phyloP scores from a whole-genome alignment of 306 rosid genomes.

The Quercus berberidifolia region DNA sequence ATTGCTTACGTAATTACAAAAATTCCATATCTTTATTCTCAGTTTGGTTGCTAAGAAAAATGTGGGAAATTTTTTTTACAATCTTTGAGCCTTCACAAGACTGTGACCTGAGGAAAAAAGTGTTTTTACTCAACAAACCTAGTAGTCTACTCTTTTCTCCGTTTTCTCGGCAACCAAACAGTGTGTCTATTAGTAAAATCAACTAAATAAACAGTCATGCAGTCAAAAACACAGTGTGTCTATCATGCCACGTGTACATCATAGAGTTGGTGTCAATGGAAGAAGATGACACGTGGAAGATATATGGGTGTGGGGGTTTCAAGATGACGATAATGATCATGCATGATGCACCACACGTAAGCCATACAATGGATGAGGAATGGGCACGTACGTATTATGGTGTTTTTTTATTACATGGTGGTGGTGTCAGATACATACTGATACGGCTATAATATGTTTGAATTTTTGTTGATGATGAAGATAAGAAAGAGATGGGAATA shows the following conservation, averaged over 20 bases:
- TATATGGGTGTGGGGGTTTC: slow-evolving; percentile 4
- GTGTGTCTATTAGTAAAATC: slow-evolving; percentile 12
- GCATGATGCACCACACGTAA: background rate
- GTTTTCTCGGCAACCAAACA: slow-evolving; percentile 5
- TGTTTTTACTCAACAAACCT: background rate
- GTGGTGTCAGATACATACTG: background rate
- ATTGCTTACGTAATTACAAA: background rate
- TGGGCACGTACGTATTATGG: slow-evolving; percentile 30
- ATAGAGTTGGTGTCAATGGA: background rate
- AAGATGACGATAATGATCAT: background rate
- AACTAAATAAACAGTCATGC: background rate
- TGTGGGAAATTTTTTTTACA: background rate
- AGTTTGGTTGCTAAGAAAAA: background rate
- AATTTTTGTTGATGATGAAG: no score
- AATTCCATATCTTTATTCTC: slow-evolving; percentile 12
- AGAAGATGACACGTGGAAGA: slow-evolving; percentile 20
- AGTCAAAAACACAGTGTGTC: no score
- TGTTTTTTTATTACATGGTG: background rate
- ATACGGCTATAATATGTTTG: background rate
- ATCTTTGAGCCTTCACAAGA: slow-evolving; percentile 5
- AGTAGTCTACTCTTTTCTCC: background rate
- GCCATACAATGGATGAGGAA: slow-evolving; percentile 7
- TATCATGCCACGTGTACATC: slow-evolving; percentile 22
- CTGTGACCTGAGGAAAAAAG: slow-evolving; percentile 13
- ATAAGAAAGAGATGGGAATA: no score